phyloP scores from a whole-genome alignment of 345 rosid genomes.

The Psidium friedrichsthalianum region DNA sequence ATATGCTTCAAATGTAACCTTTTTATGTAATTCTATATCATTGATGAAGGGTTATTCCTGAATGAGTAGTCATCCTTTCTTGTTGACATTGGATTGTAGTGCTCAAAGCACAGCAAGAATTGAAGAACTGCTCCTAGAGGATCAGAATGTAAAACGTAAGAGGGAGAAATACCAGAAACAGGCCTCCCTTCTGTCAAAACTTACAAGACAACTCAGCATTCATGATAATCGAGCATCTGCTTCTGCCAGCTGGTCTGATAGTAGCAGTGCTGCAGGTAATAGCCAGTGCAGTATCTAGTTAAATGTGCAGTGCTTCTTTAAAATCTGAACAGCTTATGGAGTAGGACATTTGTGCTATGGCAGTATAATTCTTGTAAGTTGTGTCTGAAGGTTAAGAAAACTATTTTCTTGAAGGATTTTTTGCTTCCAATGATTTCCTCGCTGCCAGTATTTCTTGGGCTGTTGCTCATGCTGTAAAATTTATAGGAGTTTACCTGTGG shows the following conservation, averaged over 20 bases:
- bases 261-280: conserved; percentile 37
- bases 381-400: background rate
- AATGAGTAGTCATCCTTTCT: background rate
- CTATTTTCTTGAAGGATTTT: background rate
- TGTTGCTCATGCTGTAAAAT: background rate
- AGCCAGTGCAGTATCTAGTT: background rate
- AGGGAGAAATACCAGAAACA: conserved; percentile 81
- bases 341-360: background rate
- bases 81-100: conserved; percentile 16
- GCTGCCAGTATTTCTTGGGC: background rate
- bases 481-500: background rate
- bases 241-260: conserved; percentile 68
- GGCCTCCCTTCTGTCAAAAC: conserved; percentile 71
- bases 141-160: conserved; percentile 66
- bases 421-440: background rate
- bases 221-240: conserved; percentile 86
- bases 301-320: background rate
- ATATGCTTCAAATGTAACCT: background rate
- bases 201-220: conserved; percentile 73
- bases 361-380: background rate
- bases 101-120: conserved; percentile 65
- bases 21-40: background rate
- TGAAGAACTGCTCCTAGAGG: conserved; percentile 88
- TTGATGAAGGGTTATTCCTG: background rate
- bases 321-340: background rate